Percentiles rank a stretch among this genome's conserved stretches.
Evolutionary conservation across 164 flowering plant species (phyloP).

Genomic region (Chloranthus sessilifolius): DNA sequence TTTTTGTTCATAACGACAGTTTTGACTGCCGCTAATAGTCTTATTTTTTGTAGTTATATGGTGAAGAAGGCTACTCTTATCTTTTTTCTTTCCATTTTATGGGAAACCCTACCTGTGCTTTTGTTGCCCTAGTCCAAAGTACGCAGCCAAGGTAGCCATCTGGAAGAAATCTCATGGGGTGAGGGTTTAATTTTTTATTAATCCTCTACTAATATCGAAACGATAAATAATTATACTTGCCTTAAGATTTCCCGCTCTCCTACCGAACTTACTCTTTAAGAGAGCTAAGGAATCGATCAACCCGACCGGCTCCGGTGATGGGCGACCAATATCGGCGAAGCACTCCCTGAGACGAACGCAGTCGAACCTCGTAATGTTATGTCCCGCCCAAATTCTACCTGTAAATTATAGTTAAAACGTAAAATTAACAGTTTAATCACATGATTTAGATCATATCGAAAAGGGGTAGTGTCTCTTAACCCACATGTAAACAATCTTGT

Average conservation of each 20-base stretch:
- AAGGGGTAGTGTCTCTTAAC: no score
- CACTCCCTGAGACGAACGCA: conserved; percentile 70
- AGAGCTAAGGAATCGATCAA: conserved; percentile 75
- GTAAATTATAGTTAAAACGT: no score
- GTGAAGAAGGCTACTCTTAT: no score
- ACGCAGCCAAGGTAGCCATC: conserved; percentile 86
- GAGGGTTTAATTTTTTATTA: background rate
- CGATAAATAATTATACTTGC: conserved; percentile 23
- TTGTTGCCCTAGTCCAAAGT: conserved; percentile 84
- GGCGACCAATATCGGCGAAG: conserved; percentile 48
- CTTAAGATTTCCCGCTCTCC: conserved; percentile 92
- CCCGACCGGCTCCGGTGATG: conserved; percentile 59
- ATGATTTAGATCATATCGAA: no score
- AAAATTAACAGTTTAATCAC: no score
- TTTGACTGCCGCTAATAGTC: no score
- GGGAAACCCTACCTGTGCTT: conserved; percentile 54
- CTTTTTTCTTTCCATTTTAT: no score
- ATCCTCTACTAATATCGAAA: background rate
- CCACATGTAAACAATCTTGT: no score
- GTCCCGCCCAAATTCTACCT: conserved; percentile 76
- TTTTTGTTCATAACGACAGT: no score
- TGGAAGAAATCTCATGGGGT: conserved; percentile 10
- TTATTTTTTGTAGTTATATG: no score
- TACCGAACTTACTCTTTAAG: conserved; percentile 62
- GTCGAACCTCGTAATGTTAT: conserved; percentile 76